Evolutionary conservation across 805 yeast species (phyloP).

Genomic region (Kazachstania africana): DNA sequence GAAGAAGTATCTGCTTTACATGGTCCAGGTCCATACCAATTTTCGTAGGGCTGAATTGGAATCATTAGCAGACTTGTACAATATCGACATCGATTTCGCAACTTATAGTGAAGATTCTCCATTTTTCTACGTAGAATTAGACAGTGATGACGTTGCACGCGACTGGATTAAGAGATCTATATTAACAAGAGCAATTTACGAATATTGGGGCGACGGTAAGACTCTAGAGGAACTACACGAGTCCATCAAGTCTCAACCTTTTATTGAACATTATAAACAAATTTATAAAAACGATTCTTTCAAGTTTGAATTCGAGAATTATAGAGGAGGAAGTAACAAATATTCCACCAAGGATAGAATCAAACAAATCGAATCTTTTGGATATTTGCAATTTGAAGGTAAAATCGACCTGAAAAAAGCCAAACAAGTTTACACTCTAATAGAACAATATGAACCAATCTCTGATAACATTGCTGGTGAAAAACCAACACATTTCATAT

Average conservation of each 20-base stretch:
- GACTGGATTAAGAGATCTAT: slow-evolving; percentile 56
- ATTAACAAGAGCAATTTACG: slow-evolving; percentile 65
- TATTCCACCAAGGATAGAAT: slow-evolving; percentile 32
- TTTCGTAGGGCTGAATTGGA: slow-evolving; percentile 78
- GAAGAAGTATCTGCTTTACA: slow-evolving; percentile 53
- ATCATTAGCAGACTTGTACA: slow-evolving; percentile 60
- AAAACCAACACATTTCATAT: slow-evolving; percentile 47
- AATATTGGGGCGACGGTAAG: slow-evolving; percentile 63
- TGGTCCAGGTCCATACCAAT: slow-evolving; percentile 74
- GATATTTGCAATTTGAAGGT: slow-evolving; percentile 63
- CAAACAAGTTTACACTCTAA: slow-evolving; percentile 52
- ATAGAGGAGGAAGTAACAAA: slow-evolving; percentile 48
- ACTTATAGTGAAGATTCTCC: slow-evolving; percentile 52
- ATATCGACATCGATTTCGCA: slow-evolving; percentile 46
- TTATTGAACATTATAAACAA: slow-evolving; percentile 9
- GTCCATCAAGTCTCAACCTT: slow-evolving; percentile 24
- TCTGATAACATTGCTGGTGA: slow-evolving; percentile 32
- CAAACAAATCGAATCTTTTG: slow-evolving; percentile 57
- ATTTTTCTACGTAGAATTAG: slow-evolving; percentile 56
- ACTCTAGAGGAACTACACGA: slow-evolving; percentile 47
- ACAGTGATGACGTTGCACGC: slow-evolving; percentile 55
- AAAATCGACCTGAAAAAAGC: slow-evolving; percentile 70
- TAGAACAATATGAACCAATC: slow-evolving; percentile 60
- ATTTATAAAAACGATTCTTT: slow-evolving; percentile 40
- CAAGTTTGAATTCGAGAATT: slow-evolving; percentile 74